These are phyloP conservation scores for Populus deltoides DNA, from an alignment of 345 rosid genomes.

Conservation along the genomic window DNA sequence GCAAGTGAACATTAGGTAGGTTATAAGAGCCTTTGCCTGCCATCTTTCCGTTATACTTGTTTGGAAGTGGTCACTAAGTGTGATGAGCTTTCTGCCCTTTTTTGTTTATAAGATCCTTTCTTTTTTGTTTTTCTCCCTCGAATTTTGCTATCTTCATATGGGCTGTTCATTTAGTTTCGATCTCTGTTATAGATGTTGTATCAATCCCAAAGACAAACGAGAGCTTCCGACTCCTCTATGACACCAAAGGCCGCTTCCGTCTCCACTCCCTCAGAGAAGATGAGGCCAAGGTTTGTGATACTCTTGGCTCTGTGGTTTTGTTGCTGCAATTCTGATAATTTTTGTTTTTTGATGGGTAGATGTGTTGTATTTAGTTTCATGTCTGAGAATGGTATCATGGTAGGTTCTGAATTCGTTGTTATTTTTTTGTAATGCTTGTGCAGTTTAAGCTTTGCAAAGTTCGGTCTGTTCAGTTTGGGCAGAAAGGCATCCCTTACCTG, in stretches of 20 bases:
- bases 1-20: too few relatives aligned
- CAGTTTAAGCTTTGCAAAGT: conserved; percentile 65
- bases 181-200: conserved; percentile 16
- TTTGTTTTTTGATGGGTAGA: neutral
- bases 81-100: too few relatives aligned
- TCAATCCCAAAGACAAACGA: conserved; percentile 27
- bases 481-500: conserved; percentile 55
- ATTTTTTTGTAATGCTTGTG: neutral
- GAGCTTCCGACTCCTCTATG: conserved; percentile 22
- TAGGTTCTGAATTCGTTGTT: neutral
- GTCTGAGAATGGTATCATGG: neutral
- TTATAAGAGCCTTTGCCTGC: too few relatives aligned
- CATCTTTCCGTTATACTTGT: too few relatives aligned
- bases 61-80: too few relatives aligned
- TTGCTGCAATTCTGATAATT: neutral
- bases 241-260: conserved; percentile 16
- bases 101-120: neutral
- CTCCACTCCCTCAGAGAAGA: conserved; percentile 21
- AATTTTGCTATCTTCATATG: neutral
- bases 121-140: neutral
- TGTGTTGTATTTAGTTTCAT: neutral
- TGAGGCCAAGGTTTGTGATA: conserved; percentile 19
- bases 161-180: neutral
- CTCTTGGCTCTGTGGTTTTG: neutral
- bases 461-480: conserved; percentile 60